Evolutionary conservation across 352 stramenopile species (phyloP), one percentile per base, ranked within the genome.

Genomic region (Phytophthora megakarya): DNA sequence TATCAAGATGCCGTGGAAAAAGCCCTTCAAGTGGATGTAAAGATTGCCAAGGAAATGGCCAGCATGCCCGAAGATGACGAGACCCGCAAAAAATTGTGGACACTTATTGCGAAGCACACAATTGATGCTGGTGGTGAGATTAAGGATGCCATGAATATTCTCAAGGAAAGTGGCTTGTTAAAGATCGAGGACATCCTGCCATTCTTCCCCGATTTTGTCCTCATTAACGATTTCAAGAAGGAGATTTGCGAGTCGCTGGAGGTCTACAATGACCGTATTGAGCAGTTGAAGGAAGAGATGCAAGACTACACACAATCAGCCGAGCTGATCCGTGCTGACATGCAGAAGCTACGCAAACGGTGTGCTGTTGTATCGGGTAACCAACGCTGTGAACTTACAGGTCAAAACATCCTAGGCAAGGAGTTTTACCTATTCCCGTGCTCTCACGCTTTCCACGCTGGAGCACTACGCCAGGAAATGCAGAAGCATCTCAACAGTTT

Each of bases 341-440:
- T 97, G 86, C 84, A 96, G 62, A 82, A 87, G 52, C 62, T 97
- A 22, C 88, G 88, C 40, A 95, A 94, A 64, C 85, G 89, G 5
- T 93, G 84, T 43, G 88, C 86, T 15, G 83, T 95, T 26, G 81
- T 96, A 10, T 94, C 88, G 26, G 88, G 88, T 38, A 95, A 96
- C 51, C 88, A 96, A 61, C 85, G 88, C 19, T 97, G 90, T 47
- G 90, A 97, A 40, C 72, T 97, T 22, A 96, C 88, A 32, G 90
- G 89, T 0, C 82, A 96, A 51, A 95, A 94, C 45, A 82, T 97
- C 35, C 53, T 96, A 15, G 84, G 81, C 40, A 95, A 95, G 47
- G 89, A 97, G 60, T 98, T 98, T 52, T 98, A 98, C 52, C 68
- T 98, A 25, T 98, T 98, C 73, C 94, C 94, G 22, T 98, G 93